A percentile compares a stretch with the other conserved stretches of the same genome.
These are phyloP conservation scores for Abrus pulchellus DNA, from an alignment of 306 rosid species.

Conservation along the genomic window DNA sequence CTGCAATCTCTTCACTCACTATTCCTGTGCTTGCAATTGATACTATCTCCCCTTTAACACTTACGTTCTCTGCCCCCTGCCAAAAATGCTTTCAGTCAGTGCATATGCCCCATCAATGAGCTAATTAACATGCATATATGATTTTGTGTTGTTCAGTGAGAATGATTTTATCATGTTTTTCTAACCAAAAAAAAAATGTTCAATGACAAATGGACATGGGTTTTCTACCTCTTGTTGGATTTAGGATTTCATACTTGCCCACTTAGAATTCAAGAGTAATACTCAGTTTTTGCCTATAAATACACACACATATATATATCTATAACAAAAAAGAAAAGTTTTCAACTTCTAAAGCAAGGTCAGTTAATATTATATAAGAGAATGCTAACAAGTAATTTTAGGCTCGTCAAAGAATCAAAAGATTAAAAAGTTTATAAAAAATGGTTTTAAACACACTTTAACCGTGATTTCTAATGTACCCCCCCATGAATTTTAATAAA, in stretches of 20 bases:
- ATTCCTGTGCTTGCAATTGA: constrained; percentile 52
- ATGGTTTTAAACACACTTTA: no score
- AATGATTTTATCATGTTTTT: neutral
- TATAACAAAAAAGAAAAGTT: neutral
- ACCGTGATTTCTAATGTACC: no score
- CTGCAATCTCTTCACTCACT: constrained; percentile 61
- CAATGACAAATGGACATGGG: neutral
- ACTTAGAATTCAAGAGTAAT: neutral
- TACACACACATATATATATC: neutral
- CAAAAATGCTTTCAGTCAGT: constrained; percentile 16
- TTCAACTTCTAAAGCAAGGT: constrained; percentile 8
- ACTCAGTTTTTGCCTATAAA: neutral
- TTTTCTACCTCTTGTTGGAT: no score
- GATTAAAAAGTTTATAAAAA: no score
- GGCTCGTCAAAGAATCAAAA: neutral
- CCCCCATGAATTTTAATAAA: no score
- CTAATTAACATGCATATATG: neutral
- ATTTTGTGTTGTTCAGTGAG: neutral
- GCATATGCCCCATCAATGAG: neutral
- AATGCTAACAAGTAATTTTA: neutral
- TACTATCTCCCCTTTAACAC: constrained; percentile 65
- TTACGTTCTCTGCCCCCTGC: constrained; percentile 62
- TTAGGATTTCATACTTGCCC: no score
- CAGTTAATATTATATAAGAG: neutral
- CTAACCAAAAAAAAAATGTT: neutral